Percentiles rank a stretch among this genome's conserved stretches.
These are phyloP conservation scores for Ajuga reptans DNA, from an alignment of 305 asterid genomes.

Conservation along the genomic window DNA sequence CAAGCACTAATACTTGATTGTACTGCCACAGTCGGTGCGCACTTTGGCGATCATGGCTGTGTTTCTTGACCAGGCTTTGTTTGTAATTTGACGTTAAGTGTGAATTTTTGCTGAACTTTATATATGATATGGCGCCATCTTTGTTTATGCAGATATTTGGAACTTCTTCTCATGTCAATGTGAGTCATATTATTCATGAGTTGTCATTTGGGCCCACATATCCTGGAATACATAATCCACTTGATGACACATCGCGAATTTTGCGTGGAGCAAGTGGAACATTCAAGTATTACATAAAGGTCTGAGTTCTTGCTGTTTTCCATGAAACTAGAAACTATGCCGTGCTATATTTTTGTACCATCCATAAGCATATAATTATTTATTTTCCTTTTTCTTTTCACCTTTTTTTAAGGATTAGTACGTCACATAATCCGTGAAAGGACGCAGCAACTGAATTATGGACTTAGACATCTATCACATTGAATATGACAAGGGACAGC, in stretches of 20 bases:
- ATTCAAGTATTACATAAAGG: conserved; percentile 97
- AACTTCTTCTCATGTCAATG: conserved; percentile 80
- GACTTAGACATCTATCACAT: background rate
- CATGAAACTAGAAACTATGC: background rate
- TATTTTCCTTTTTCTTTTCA: background rate
- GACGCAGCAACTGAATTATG: background rate
- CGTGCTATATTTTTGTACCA: background rate
- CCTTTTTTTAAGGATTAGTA: conserved; percentile 10
- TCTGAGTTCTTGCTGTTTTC: conserved; percentile 26
- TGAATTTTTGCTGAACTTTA: background rate
- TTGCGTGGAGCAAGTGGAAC: conserved; percentile 88
- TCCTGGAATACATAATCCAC: conserved; percentile 97
- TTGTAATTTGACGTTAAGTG: background rate
- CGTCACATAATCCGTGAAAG: conserved; percentile 1
- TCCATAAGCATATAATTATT: background rate
- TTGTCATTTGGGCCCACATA: conserved; percentile 92
- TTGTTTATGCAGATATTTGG: conserved; percentile 70
- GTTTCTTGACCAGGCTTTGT: background rate
- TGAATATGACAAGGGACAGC: conserved; percentile 3
- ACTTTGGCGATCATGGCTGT: background rate
- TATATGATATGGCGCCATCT: conserved; percentile 1
- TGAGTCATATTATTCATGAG: conserved; percentile 89
- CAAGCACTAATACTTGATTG: background rate
- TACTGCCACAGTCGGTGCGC: background rate
- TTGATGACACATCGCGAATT: conserved; percentile 75